Base-by-base conservation (phyloP, 345 rosid genomes). In the Aethionema arabicum region DNA sequence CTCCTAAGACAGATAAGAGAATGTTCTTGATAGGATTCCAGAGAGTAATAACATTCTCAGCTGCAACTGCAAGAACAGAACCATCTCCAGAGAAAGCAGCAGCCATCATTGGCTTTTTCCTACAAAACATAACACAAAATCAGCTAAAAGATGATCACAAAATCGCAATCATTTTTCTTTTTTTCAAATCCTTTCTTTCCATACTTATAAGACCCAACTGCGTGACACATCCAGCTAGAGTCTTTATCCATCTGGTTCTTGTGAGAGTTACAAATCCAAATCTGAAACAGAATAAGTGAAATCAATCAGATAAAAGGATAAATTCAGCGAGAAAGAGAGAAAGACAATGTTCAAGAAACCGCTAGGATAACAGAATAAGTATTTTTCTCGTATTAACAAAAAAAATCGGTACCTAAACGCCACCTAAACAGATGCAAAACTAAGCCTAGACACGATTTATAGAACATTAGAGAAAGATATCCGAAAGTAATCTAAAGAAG, bases 1-100 rank as follows among this genome's bases (percentile, higher is more conserved):
- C 84, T 72, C 99, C 99, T 56, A 90, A 57, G 32, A 90, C 86
- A 65, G 90, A 83, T 55, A 93, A 58, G 40, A 93, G 99, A 59
- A 83, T 65, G 78, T 90, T 90, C 67, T 70, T 78, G 52, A 79
- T 81, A 4, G 96, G 95, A 65, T 93, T 88, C 99, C 99, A 90
- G 47, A 93, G 73, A 6, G 97, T 93, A 60, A 93, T 84, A 43
- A 80, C 76, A 66, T 86, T 84, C 78, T 90, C 96, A 49, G 96
- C 97, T 0, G 96, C 96, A 82, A 90, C 90, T 51, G 97, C 99
- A 5, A 93, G 90, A 67, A 93, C 91, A 65, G 96, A 80, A 77
- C 99, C 99, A 77, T 93, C 99, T 1, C 79, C 75, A 65, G 99
- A 93, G 79, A 93, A 93, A 38, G 92, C 72, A 59, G 95, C 99